A percentile compares a stretch with the other conserved stretches of the same genome.
Conservation (phyloP, 305 asterid species). For the Fraxinus sp. region DNA sequence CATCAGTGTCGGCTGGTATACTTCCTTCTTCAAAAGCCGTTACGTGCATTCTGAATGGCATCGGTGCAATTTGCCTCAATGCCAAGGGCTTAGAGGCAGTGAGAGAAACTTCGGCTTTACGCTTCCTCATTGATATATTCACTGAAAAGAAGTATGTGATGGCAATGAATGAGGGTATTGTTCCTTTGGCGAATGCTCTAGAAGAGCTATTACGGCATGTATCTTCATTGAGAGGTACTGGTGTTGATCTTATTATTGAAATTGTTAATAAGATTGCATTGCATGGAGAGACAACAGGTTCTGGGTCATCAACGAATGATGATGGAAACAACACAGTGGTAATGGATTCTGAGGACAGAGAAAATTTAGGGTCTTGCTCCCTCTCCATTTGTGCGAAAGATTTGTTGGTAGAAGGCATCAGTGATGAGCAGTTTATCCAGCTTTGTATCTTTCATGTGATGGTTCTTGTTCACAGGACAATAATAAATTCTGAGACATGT, state of each 20-base stretch:
- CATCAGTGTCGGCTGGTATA: constrained; percentile 74
- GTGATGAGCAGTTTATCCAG: constrained; percentile 80
- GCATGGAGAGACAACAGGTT: constrained; percentile 50
- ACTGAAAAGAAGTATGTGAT: constrained; percentile 74
- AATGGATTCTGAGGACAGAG: constrained; percentile 70
- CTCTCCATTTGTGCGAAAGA: constrained; percentile 34
- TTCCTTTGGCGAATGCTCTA: constrained; percentile 89
- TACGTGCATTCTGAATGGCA: constrained; percentile 91
- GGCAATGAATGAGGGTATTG: constrained; percentile 90
- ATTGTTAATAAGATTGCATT: constrained; percentile 65
- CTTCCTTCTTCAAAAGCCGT: constrained; percentile 91
- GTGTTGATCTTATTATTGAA: constrained; percentile 89
- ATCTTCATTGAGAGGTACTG: constrained; percentile 65
- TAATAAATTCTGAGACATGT: constrained; percentile 95
- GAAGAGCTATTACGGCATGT: constrained; percentile 95
- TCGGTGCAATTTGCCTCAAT: constrained; percentile 93
- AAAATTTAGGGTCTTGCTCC: constrained; percentile 52
- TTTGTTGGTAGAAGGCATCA: constrained; percentile 46
- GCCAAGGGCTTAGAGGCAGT: constrained; percentile 92
- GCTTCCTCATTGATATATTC: constrained; percentile 74
- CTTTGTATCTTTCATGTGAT: constrained; percentile 86
- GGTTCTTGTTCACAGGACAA: constrained; percentile 92
- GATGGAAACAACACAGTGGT: constrained; percentile 71
- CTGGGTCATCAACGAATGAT: constrained; percentile 47
- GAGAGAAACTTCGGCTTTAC: constrained; percentile 78